Percentiles rank a stretch among this genome's conserved stretches.
Evolutionary conservation across 1,284 basidiomycete species (phyloP).

Genomic region (Boletus semigastroideus): DNA sequence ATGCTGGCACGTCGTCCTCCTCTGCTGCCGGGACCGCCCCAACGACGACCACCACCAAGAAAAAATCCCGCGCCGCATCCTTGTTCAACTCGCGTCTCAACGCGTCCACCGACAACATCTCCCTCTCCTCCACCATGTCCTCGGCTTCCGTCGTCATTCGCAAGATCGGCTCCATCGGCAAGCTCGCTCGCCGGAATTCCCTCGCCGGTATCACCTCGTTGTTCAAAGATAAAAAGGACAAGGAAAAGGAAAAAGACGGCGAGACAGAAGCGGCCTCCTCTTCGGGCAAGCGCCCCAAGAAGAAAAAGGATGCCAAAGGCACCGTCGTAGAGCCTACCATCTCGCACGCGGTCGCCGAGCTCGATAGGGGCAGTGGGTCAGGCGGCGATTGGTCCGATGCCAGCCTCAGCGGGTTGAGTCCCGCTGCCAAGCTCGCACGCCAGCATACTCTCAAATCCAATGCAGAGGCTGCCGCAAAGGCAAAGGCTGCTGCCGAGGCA

Average conservation of each 20-base stretch:
- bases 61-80: constrained; percentile 65
- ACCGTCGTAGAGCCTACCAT: constrained; percentile 73
- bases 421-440: constrained; percentile 88
- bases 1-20: constrained; percentile 7
- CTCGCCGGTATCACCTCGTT: constrained; percentile 91
- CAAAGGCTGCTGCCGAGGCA: constrained; percentile 55
- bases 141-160: constrained; percentile 97
- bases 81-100: constrained; percentile 92
- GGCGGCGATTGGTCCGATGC: constrained; percentile 52
- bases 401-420: constrained; percentile 79
- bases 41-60: constrained; percentile 47
- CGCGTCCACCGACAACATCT: constrained; percentile 96
- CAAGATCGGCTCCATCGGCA: constrained; percentile 92
- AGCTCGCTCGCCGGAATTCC: constrained; percentile 87
- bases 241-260: constrained; percentile 50
- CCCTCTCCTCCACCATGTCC: constrained; percentile 93
- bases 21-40: constrained; percentile 14
- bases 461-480: constrained; percentile 76
- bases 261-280: constrained; percentile 40
- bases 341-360: constrained; percentile 83
- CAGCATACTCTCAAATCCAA: constrained; percentile 87
- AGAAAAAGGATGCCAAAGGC: constrained; percentile 60
- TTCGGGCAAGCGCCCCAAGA: constrained; percentile 45
- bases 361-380: constrained; percentile 58
- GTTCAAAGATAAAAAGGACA: constrained; percentile 88